Evolutionary conservation across 441 rosid genomes (phyloP), one percentile per base, ranked within the genome.

Genomic region (Populus hybrid): DNA sequence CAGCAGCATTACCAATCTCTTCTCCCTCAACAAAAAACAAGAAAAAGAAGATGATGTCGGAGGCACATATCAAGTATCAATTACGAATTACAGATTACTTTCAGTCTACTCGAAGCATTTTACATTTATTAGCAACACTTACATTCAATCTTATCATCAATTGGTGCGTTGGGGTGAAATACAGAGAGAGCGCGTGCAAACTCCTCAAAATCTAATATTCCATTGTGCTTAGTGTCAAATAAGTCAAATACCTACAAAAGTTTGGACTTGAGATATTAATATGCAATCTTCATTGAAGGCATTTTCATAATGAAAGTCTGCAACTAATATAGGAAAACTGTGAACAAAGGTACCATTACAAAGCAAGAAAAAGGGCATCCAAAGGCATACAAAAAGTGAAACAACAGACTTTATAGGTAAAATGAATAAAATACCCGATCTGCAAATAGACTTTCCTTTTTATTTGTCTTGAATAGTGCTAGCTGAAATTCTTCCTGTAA

Each of bases 101-200:
- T 75, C 59, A 50, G 5, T n/a, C 67, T 53, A 7, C 61, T 9
- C 5, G 14, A 53, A 12, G 3, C 12, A 18, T 35, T 35, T 57
- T 35, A 12, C 23, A 59, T 32, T 1, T 16, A 69, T 57, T 53
- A 34, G 65, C 18, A 83, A 28, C 21, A 79, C 76, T 18, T 79
- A 83, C 88, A 83, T 64, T 81, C 88, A 75, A 93, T 91, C 83
- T 93, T 91, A 74, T 90, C 97, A 16, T 91, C 98, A 75, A 88
- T 87, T 75, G 94, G 92, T 3, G 98, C 95, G 68, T 86, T 93
- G 69, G 97, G 98, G 83, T 93, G 97, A 82, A 91, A 93, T 36
- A 93, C 95, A 2, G 98, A 93, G 34, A 93, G 92, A 72, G 98
- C 96, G 75, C 91, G 94, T 16, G 97, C 94, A 84, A 93, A 93